Base-by-base conservation (phyloP, 116 monocot genomes). In the Cymodocea nodosa region DNA sequence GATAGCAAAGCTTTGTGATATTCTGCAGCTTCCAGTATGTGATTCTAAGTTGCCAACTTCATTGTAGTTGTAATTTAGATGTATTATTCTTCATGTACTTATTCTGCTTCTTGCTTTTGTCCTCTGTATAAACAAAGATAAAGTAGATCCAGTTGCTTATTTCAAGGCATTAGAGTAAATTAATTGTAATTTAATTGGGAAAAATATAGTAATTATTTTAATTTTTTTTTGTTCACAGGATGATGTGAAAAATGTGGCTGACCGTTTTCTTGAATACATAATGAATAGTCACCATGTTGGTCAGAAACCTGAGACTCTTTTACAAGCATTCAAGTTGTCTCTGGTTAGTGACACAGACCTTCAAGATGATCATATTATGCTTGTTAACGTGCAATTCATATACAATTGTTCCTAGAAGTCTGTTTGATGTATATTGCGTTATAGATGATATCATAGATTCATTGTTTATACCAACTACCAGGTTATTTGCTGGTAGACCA, bases 251-350 rank as follows among this genome's bases (percentile, higher is more conserved):
- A 35, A 12, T 56, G 68, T 79, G 68, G 84, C 84, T 53, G 68
- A 80, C 56, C 68, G 22, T 60, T 73, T 89, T 65, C 82, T 94
- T 53, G 80, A 81, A 15, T 86, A 87, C 70, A 59, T 89, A 63
- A 78, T 89, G 80, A 86, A 84, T 23, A 89, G 84, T 62, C 84
- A 79, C 73, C 73, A 79, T 50, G 86, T 94, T 34, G 74, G 34
- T 73, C 76, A 54, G n/a, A 83, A 84, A n/a, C 74, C 76, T 55
- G 64, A 73, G 36, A 69, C 76, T 14, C 77, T 89, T 53, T 67
- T 93, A 54, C 86, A 94, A 61, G 89, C 94, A 25, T 79, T 94
- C 49, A 79, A 78, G 64, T 80, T 94, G 60, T 86, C 94, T 55
- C 70, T 94, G 89, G 94, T 94, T 15, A 70, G 75, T 60, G 48